Conservation (phyloP, 139 green algal species). For the Tetradesmus lagerheimii region DNA sequence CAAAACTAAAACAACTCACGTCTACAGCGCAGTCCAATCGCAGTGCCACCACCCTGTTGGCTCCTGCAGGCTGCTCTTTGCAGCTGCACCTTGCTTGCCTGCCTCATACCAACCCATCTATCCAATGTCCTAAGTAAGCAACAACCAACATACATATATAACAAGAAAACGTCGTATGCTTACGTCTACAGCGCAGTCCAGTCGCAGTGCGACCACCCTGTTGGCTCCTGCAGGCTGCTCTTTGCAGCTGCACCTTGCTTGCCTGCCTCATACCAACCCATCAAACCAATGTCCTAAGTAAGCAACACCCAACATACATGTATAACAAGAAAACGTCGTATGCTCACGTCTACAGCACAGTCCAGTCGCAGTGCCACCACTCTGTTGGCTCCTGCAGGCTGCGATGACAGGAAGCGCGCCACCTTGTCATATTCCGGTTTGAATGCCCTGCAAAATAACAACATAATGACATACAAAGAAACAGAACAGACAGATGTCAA, state of each 20-base stretch:
- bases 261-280: no score
- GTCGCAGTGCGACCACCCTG: background rate
- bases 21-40: constrained; percentile 35
- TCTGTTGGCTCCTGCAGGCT: background rate
- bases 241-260: no score
- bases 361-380: constrained; percentile 6
- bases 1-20: background rate
- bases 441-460: constrained; percentile 22
- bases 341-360: constrained; percentile 31
- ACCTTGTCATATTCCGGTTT: constrained; percentile 49
- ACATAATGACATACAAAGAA: background rate
- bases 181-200: constrained; percentile 40
- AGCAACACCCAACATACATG: no score
- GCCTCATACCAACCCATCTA: no score
- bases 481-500: no score
- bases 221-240: no score
- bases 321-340: no score
- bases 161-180: background rate
- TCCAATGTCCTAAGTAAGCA: no score
- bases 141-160: no score
- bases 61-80: no score
- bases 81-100: background rate
- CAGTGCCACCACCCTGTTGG: background rate
- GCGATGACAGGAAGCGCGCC: background rate
- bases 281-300: no score